Percentiles rank a stretch among this genome's conserved stretches.
Conservation (phyloP, 2,329 filamentous ascomycete species). For the Neonectria coccinea region DNA sequence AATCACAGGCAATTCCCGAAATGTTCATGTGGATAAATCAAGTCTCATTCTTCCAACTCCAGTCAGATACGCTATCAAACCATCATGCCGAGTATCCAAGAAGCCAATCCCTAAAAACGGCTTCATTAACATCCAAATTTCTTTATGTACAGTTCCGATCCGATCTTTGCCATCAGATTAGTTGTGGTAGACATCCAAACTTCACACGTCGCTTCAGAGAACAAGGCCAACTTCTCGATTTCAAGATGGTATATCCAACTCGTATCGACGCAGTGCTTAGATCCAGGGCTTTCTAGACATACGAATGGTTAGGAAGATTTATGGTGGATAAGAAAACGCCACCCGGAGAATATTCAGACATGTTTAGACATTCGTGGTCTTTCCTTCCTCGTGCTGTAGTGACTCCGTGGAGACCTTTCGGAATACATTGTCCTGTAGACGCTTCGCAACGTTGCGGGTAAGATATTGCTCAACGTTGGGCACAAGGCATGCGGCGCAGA, state of each 20-base stretch:
- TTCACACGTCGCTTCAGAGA: not conserved
- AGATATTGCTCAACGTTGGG: slow-evolving; percentile 58
- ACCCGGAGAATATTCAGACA: not conserved
- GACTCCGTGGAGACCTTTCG: slow-evolving; percentile 21
- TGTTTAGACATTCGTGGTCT: slow-evolving; percentile 3
- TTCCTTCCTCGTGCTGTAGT: slow-evolving; percentile 14
- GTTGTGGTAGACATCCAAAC: not conserved
- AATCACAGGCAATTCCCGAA: not conserved
- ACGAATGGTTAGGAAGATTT: not conserved
- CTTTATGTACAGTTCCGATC: not conserved
- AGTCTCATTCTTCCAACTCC: not conserved
- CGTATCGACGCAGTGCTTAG: too few relatives aligned
- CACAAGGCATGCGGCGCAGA: slow-evolving; percentile 52
- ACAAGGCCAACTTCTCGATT: not conserved
- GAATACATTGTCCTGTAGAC: slow-evolving; percentile 47
- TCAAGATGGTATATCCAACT: too few relatives aligned
- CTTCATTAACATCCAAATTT: slow-evolving; percentile 4
- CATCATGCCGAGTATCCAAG: slow-evolving; percentile 2
- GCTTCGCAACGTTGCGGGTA: slow-evolving; percentile 58
- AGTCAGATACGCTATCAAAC: not conserved
- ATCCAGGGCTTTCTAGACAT: too few relatives aligned
- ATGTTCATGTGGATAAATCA: not conserved
- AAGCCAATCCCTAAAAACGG: not conserved
- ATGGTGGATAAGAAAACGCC: not conserved
- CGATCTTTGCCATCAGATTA: not conserved